Conservation (phyloP, 2,329 filamentous ascomycete genomes). For the Diaporthe sp. region DNA sequence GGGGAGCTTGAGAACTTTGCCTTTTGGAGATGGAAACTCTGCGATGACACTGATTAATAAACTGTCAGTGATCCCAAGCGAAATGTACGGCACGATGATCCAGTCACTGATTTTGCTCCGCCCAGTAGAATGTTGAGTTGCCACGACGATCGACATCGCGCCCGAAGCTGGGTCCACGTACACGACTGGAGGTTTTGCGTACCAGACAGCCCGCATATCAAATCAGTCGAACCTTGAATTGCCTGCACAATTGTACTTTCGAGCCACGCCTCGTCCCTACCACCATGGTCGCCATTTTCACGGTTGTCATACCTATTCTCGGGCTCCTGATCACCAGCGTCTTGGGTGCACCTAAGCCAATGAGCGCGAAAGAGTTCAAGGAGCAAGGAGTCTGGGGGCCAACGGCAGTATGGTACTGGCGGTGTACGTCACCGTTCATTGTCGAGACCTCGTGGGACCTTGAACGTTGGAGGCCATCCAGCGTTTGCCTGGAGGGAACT, state of each 20-base stretch:
- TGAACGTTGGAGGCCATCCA: slow-evolving; percentile 10
- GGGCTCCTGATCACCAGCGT: neutral
- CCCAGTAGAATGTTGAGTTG: neutral
- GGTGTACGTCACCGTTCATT: neutral
- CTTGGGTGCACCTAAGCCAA: neutral
- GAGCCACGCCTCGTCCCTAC: neutral
- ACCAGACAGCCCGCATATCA: too few relatives aligned
- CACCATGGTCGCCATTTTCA: neutral
- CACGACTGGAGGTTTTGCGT: neutral
- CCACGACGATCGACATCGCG: neutral
- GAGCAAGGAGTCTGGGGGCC: slow-evolving; percentile 19
- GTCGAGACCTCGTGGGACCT: slow-evolving; percentile 13
- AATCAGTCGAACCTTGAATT: neutral
- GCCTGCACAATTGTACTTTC: neutral
- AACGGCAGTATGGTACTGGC: slow-evolving; percentile 28
- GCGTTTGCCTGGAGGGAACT: slow-evolving; percentile 3
- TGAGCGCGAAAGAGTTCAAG: neutral
- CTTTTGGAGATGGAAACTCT: neutral
- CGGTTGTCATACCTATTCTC: neutral
- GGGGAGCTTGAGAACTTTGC: neutral
- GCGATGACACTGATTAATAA: neutral
- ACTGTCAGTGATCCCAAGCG: neutral
- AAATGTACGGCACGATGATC: neutral
- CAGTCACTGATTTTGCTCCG: neutral
- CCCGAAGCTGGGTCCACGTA: too few relatives aligned